Base-by-base conservation (phyloP, 1,284 basidiomycete species). In the Ganoderma lingzhi region DNA sequence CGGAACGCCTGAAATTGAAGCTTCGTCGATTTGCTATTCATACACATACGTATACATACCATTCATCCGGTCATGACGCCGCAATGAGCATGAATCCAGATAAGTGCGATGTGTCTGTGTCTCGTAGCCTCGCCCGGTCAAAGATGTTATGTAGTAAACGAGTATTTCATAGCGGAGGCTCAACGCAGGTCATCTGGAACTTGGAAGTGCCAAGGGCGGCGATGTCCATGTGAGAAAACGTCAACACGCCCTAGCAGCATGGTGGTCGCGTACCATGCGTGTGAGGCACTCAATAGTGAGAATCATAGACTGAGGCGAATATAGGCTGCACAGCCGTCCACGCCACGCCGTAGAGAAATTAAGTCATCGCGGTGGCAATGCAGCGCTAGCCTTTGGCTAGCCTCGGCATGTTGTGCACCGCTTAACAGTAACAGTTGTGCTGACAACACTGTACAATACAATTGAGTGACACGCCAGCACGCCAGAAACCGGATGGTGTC, bases 241-340 rank as follows among this genome's bases (percentile, higher is more conserved):
- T 19, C 3, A 48, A 48, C 45, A 48, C n/a, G 45, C 45, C 19
- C 19, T 8, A 28, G 39, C 58, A 60, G 45, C 39, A 35, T 60
- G 59, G 59, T 60, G 59, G 59, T 23, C 6, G 59, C 35, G 19
- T 5, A 35, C 44, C 44, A 8, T n/a, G 44, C 15, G 45, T 37
- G 35, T 23, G 60, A 32, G 44, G 28, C 15, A 35, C 35, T 35
- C 35, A 35, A 35, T 35, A 35, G 8, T 8, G 35, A 5, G 35
- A 35, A 35, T 23, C 23, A 23, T 35, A 35, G 35, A 35, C 35
- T 35, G 4, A 35, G 32, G 42, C 23, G 15, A 3, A n/a, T 30
- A 30, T 30, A 14, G n/a, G 56, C 23, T 61, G 59, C 59, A 61
- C 59, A 61, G 41, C 41, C 59, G 15, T 61, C 14, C n/a, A 59